Evolutionary conservation across 1,139 yeast genomes (phyloP), one percentile per base, ranked within the genome.

Genomic region (Debaryomyces subglobosus): DNA sequence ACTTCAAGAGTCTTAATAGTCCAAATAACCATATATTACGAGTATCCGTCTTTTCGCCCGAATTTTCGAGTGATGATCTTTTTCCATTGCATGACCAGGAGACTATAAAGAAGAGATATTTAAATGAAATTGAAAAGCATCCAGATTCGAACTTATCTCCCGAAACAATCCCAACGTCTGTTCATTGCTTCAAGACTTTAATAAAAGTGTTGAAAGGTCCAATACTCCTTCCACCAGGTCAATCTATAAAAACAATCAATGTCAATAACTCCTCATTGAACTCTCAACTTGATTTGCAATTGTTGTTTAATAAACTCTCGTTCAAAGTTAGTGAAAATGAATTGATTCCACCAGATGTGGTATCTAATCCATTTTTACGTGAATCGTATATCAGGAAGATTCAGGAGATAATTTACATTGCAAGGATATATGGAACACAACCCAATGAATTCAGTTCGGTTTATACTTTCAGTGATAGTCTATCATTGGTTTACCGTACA

Each of bases 171-270:
- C 88, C 89, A 0, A 67, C 76, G 6, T 76, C 81, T 9, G 61
- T 77, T 0, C 81, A 79, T 45, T 84, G 90, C 57, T 65, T 85
- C 32, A 72, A 71, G 44, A 84, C 86, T 20, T 59, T 86, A 21
- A 73, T 79, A 49, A 82, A 81, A 53, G 85, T 84, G 2, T 67
- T 86, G 44, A 80, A 74, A 53, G 90, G 89, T 0, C 91, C 92
- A 0, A 61, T 86, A 5, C 62, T 70, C 12, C 64, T 77, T 30
- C 65, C 63, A 3, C 68, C 77, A 1, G 64, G 59, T 3, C 78
- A 74, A n/a, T 77, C 76, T 13, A 65, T 71, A 3, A 82, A 78
- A 55, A 78, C 86, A 0, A 82, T 86, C 15, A 72, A 78, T 52
- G 64, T 81, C 4, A 62, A 67, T n/a, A 74, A 74, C 39, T 72